Percentiles rank a stretch among this genome's conserved stretches.
Conservation (phyloP, 2,329 filamentous ascomycete species). For the Pseudogymnoascus sp. region DNA sequence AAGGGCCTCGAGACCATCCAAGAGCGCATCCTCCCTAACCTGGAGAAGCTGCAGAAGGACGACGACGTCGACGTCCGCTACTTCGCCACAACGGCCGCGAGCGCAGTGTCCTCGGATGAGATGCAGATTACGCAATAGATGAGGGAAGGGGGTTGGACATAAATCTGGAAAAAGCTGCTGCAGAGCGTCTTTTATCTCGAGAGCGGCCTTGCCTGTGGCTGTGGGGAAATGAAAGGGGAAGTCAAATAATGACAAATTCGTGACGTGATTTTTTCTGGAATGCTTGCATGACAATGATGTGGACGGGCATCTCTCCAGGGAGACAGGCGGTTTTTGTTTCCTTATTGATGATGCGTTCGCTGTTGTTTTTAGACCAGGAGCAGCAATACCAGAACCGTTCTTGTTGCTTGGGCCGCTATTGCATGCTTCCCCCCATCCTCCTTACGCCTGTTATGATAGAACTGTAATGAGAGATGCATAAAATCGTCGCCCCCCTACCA, state of each 20-base stretch:
- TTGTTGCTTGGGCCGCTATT: background rate
- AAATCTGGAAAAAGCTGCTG: conserved; percentile 18
- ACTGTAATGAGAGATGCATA: conserved; percentile 3
- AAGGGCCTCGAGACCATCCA: conserved; percentile 74
- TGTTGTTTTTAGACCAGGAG: conserved; percentile 27
- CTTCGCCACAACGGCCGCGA: conserved; percentile 86
- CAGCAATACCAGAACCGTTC: conserved; percentile 28
- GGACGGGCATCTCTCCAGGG: background rate
- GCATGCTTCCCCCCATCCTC: background rate
- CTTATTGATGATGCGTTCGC: conserved; percentile 12
- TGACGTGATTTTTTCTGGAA: conserved; percentile 12
- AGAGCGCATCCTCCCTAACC: conserved; percentile 76
- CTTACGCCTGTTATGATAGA: background rate
- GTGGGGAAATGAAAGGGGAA: conserved; percentile 13
- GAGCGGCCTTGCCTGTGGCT: conserved; percentile 14
- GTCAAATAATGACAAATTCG: conserved; percentile 17
- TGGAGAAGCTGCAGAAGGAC: conserved; percentile 94
- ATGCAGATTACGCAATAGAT: conserved; percentile 45
- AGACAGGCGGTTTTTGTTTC: conserved; percentile 8
- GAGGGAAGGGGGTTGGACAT: conserved; percentile 11
- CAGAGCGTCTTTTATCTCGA: background rate
- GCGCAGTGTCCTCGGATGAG: conserved; percentile 39
- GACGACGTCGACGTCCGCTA: conserved; percentile 97
- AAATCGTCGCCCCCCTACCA: background rate
- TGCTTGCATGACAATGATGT: conserved; percentile 9